These are phyloP conservation scores for Vicia faba DNA, from an alignment of 306 rosid species.

Conservation along the genomic window DNA sequence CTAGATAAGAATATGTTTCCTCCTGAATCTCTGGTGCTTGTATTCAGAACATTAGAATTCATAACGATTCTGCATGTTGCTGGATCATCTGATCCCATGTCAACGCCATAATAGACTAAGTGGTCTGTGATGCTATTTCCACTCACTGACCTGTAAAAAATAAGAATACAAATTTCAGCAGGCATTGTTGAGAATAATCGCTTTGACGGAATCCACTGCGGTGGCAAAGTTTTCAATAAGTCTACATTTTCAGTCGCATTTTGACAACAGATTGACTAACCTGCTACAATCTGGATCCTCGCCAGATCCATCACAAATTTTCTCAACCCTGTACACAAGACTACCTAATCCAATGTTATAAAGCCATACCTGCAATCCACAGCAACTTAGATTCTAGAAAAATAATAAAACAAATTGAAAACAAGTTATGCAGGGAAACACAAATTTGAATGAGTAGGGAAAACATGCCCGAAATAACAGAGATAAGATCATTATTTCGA, in stretches of 20 bases:
- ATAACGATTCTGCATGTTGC: constrained; percentile 74
- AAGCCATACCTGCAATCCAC: constrained; percentile 85
- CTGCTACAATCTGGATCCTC: constrained; percentile 98
- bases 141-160: constrained; percentile 72
- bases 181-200: constrained; percentile 12
- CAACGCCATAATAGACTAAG: constrained; percentile 62
- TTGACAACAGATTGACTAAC: constrained; percentile 48
- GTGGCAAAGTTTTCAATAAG: constrained; percentile 11
- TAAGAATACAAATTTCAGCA: constrained; percentile 36
- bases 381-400: constrained; percentile 32
- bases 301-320: constrained; percentile 83
- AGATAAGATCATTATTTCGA: too few species aligned
- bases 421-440: constrained; percentile 24
- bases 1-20: constrained; percentile 71
- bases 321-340: constrained; percentile 69
- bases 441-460: too few species aligned
- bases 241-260: constrained; percentile 18
- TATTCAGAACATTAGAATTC: constrained; percentile 44
- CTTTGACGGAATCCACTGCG: neutral
- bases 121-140: constrained; percentile 89
- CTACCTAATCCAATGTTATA: constrained; percentile 70
- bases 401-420: constrained; percentile 32
- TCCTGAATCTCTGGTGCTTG: constrained; percentile 46
- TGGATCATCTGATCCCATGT: constrained; percentile 56
- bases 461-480: too few species aligned